phyloP scores from a whole-genome alignment of 1,284 basidiomycete species.

The Malassezia yamatoensis region DNA sequence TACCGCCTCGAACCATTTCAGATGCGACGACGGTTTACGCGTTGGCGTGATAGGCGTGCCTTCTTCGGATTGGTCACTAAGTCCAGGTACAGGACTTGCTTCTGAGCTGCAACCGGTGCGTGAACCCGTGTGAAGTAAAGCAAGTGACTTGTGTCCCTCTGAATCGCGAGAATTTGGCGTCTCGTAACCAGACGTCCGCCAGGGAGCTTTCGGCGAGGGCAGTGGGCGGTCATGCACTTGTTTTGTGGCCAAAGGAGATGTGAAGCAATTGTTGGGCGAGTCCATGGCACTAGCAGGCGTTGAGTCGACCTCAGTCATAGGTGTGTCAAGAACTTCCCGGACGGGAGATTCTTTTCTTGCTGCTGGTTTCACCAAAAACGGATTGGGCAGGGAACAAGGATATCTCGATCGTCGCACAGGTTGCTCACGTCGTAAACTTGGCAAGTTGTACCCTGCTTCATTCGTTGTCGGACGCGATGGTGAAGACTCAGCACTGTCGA shows the following conservation, averaged over 20 bases:
- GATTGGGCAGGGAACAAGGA: background rate
- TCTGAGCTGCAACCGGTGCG: background rate
- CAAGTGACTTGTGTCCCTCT: background rate
- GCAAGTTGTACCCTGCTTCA: background rate
- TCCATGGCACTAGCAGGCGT: conserved; percentile 3
- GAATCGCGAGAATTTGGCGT: background rate
- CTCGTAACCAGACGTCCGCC: background rate
- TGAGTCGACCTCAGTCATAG: background rate
- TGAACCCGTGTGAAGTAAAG: background rate
- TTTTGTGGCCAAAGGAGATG: background rate
- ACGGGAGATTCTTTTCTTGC: background rate
- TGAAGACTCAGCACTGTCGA: conserved; percentile 10
- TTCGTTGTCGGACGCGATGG: background rate
- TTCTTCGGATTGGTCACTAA: background rate
- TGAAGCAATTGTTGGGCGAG: conserved; percentile 15
- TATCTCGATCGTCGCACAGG: background rate
- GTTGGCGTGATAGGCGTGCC: conserved; percentile 11
- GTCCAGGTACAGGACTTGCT: background rate
- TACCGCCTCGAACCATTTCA: conserved; percentile 43
- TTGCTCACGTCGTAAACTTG: conserved; percentile 3
- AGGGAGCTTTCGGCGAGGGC: background rate
- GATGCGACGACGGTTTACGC: conserved; percentile 1
- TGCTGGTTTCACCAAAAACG: background rate
- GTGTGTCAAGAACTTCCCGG: background rate
- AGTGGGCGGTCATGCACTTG: background rate